These are phyloP conservation scores for Cordyceps farinosa DNA, from an alignment of 2,329 filamentous ascomycete species.

Conservation along the genomic window DNA sequence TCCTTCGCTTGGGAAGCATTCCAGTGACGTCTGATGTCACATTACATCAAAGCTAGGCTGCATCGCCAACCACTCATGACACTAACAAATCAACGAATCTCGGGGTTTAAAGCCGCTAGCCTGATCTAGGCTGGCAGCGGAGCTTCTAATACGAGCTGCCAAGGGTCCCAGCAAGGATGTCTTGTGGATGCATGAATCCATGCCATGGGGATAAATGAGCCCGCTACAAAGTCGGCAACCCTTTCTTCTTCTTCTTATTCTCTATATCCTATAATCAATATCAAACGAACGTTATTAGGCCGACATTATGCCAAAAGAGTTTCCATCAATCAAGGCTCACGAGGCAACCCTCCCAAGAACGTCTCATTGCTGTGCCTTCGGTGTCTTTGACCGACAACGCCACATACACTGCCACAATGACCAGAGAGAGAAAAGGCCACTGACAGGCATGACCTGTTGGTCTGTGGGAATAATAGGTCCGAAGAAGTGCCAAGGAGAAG, in stretches of 20 bases:
- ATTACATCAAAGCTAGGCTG: not conserved
- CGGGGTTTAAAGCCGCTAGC: not conserved
- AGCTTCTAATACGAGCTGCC: slow-evolving; percentile 7
- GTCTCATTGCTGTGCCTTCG: not conserved
- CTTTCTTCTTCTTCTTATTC: not conserved
- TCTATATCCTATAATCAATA: not conserved
- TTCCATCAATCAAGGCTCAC: too few relatives aligned
- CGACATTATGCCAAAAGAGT: fast-evolving
- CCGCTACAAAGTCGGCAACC: not conserved
- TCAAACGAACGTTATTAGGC: not conserved
- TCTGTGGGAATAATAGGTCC: not conserved
- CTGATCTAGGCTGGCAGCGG: not conserved
- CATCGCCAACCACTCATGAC: not conserved
- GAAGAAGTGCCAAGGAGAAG: not conserved
- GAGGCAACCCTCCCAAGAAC: not conserved
- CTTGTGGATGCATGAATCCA: not conserved
- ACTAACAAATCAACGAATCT: not conserved
- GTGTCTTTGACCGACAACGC: not conserved
- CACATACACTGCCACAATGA: not conserved
- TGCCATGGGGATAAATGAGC: not conserved
- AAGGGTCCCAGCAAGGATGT: not conserved
- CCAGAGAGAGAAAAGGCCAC: not conserved
- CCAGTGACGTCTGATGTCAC: not conserved
- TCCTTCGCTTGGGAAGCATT: not conserved
- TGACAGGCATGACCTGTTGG: not conserved